A percentile compares a stretch with the other conserved stretches of the same genome.
Evolutionary conservation across 2,329 filamentous ascomycete species (phyloP).

Genomic region (Apiospora koreana): DNA sequence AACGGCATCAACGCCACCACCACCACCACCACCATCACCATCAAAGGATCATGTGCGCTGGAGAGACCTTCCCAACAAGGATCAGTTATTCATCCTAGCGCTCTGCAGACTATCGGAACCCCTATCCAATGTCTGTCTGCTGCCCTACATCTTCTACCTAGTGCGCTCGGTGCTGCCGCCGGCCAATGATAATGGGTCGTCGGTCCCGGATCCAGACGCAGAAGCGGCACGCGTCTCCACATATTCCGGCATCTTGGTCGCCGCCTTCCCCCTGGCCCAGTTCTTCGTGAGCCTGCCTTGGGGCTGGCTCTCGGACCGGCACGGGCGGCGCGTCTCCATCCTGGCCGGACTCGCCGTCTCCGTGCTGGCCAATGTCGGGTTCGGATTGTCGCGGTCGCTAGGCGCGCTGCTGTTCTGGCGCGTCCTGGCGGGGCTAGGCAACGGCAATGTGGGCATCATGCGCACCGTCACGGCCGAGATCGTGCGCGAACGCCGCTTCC

Average conservation of each 20-base stretch:
- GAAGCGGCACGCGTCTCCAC: conserved; percentile 45
- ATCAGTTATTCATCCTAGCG: conserved; percentile 37
- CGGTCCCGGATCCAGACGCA: background rate
- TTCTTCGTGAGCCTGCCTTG: conserved; percentile 70
- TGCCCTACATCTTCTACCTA: conserved; percentile 74
- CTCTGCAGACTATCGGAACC: conserved; percentile 56
- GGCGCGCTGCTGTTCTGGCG: conserved; percentile 36
- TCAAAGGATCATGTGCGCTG: conserved; percentile 26
- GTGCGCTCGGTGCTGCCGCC: conserved; percentile 59
- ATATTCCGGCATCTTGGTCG: conserved; percentile 69
- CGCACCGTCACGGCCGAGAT: conserved; percentile 74
- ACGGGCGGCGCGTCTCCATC: conserved; percentile 63
- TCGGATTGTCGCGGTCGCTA: conserved; percentile 59
- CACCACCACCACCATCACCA: background rate
- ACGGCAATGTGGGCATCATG: conserved; percentile 76
- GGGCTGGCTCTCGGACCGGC: conserved; percentile 61
- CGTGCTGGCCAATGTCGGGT: conserved; percentile 63
- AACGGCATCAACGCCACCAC: too few species aligned
- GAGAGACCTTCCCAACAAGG: conserved; percentile 38
- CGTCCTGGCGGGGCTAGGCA: conserved; percentile 63
- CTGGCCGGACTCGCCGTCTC: conserved; percentile 66
- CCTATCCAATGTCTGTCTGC: conserved; percentile 65
- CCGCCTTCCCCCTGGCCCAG: conserved; percentile 68
- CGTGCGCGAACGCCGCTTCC: conserved; percentile 67
- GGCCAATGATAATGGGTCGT: background rate